phyloP scores from a whole-genome alignment of 768 basidiomycete genomes.

The Suillus bovinus region DNA sequence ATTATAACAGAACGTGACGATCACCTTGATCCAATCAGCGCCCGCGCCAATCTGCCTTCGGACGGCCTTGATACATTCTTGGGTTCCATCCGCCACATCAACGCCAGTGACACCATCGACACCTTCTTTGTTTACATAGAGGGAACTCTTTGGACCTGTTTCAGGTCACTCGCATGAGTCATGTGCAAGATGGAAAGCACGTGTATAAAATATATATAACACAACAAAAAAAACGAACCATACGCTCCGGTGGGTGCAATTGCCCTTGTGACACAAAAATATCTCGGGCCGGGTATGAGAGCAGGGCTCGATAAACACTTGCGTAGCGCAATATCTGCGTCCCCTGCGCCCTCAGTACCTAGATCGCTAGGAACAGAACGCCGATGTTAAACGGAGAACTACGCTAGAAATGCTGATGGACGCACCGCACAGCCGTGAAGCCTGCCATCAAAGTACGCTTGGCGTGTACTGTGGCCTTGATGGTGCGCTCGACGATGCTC shows the following conservation, averaged over 20 bases:
- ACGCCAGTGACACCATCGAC: conserved; percentile 59
- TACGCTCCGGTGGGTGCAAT: conserved; percentile 64
- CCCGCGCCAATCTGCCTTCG: conserved; percentile 63
- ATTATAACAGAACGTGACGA: conserved; percentile 4
- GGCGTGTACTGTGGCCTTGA: conserved; percentile 63
- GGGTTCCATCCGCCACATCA: conserved; percentile 57
- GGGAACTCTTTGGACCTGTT: conserved; percentile 54
- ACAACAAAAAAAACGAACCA: conserved; percentile 36
- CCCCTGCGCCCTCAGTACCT: conserved; percentile 67
- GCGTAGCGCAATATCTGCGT: conserved; percentile 58
- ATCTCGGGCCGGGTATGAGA: conserved; percentile 60
- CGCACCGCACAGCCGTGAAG: conserved; percentile 61
- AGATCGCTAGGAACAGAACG: conserved; percentile 45
- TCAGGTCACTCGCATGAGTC: not conserved
- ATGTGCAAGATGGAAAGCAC: conserved; percentile 4
- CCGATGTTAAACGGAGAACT: not conserved
- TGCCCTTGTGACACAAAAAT: conserved; percentile 59
- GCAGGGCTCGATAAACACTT: conserved; percentile 52
- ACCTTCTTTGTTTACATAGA: conserved; percentile 48
- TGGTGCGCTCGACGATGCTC: conserved; percentile 54
- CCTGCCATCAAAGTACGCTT: conserved; percentile 58
- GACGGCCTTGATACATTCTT: conserved; percentile 54
- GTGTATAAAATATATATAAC: conserved; percentile 8
- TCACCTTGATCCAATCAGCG: conserved; percentile 68
- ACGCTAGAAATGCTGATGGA: not conserved